phyloP scores from a whole-genome alignment of 225 moss, liverwort and hornwort genomes.

The Lunularia cruciata region DNA sequence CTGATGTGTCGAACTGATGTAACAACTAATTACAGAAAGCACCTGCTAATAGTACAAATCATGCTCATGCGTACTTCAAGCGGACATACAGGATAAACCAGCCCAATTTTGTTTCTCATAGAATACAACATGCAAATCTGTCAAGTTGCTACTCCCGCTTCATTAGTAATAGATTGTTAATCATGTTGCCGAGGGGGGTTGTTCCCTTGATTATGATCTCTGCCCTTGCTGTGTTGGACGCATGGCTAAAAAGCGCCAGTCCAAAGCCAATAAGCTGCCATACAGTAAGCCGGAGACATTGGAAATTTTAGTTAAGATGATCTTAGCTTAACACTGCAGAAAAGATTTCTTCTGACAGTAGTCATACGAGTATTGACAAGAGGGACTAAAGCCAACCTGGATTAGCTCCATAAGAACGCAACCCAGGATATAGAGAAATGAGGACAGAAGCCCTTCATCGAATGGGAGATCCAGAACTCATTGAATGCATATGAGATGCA shows the following conservation, averaged over 20 bases:
- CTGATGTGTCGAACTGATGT: not conserved
- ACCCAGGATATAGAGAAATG: too few relatives aligned
- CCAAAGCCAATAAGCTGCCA: conserved; percentile 90
- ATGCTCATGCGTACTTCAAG: not conserved
- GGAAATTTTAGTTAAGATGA: too few relatives aligned
- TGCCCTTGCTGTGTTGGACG: conserved; percentile 65
- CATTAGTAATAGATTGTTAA: conserved; percentile 70
- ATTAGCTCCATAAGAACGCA: too few relatives aligned
- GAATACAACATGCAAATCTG: conserved; percentile 15
- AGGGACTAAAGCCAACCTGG: too few relatives aligned
- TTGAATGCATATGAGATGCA: too few relatives aligned
- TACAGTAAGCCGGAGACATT: not conserved
- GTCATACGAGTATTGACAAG: too few relatives aligned
- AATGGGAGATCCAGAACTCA: too few relatives aligned
- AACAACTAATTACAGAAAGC: conserved; percentile 26
- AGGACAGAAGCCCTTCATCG: too few relatives aligned
- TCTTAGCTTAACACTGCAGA: too few relatives aligned
- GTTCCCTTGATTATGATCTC: conserved; percentile 88
- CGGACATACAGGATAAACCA: not conserved
- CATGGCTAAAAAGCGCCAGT: conserved; percentile 78
- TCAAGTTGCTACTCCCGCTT: conserved; percentile 29
- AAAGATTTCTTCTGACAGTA: too few relatives aligned
- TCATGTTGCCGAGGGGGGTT: conserved; percentile 71
- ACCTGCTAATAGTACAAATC: conserved; percentile 20
- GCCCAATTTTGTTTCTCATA: not conserved